Base-by-base conservation (phyloP, 2,329 filamentous ascomycete species). In the Diaporthe amygdali region DNA sequence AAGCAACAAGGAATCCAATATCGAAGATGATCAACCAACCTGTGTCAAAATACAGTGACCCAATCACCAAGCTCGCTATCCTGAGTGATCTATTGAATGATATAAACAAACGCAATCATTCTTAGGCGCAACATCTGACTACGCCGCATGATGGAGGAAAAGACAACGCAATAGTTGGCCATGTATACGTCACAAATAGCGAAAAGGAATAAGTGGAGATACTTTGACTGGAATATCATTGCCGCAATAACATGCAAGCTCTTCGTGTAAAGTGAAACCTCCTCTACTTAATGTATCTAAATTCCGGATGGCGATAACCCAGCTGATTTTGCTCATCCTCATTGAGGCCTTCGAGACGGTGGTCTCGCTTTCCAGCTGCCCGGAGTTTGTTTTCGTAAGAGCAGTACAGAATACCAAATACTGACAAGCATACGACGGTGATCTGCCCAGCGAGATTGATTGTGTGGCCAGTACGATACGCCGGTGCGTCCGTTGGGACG, bases 361-460 rank as follows among this genome's bases (percentile, higher is more conserved):
- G 74, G 69, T 87, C 84, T 4, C 87, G 80, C 74, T 83, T 86
- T 6, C 88, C 87, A 7, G 80, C 74, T 2, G 80, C 82, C 12
- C 88, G 80, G 32, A 84, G 77, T 55, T 76, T 83, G 77, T 90
- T 90, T 79, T 90, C 89, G 76, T 84, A 85, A 22, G 82, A 74
- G 76, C 86, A 88, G 75, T 90, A 90, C 15, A 80, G 51, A 52
- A 90, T 86, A 20, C 87, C 87, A 30, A 82, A 82, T 5, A 82
- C 41, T 2, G 87, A 78, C 7, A 90, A 80, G 25, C 83, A 71
- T 3, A 87, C 76, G 5, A 84, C 82, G 15, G 77, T 76, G 22
- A 85, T 77, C 76, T 90, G 86, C 2, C 86, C 86, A 5, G 74
- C 81, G 55, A 90, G 81, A 75, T 90, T 90, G 82, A 90, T 90